Conservation (phyloP, 129 eudicot genomes). For the Flaveria bidentis region DNA sequence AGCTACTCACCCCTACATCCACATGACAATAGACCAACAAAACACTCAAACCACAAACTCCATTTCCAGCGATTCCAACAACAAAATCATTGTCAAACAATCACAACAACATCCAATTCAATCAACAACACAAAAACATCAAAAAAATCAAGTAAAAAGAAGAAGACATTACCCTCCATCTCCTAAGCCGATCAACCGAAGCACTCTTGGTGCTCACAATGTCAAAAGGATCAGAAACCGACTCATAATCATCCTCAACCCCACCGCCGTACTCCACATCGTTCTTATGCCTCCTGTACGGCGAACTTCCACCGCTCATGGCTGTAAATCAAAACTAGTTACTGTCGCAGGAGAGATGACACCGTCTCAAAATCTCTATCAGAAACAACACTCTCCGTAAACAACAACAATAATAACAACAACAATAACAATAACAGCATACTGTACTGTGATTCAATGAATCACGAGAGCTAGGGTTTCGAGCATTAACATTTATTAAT, state of each 20-base stretch:
- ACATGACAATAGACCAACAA: neutral
- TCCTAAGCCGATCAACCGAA: slow-evolving; percentile 66
- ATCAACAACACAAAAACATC: neutral
- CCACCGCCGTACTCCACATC: slow-evolving; percentile 49
- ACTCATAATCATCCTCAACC: slow-evolving; percentile 45
- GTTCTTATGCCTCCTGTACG: slow-evolving; percentile 53
- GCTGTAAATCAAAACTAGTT: slow-evolving; percentile 28
- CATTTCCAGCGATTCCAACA: neutral
- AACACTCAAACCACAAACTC: neutral
- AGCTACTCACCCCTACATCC: slow-evolving; percentile 16
- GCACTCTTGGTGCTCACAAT: slow-evolving; percentile 77
- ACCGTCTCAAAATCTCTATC: slow-evolving; percentile 39
- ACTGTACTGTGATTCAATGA: slow-evolving; percentile 5
- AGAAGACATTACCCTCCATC: slow-evolving; percentile 73
- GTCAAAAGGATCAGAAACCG: slow-evolving; percentile 55
- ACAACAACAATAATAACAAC: neutral
- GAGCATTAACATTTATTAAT: neutral
- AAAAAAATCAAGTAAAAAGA: neutral
- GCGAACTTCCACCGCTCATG: slow-evolving; percentile 48
- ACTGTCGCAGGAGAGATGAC: slow-evolving; percentile 94
- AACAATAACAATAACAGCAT: neutral
- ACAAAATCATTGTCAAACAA: neutral
- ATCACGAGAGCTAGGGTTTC: slow-evolving; percentile 29
- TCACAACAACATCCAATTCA: neutral
- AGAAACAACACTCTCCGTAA: neutral